Conservation (phyloP, 768 basidiomycete genomes). For the Inosperma sp. region DNA sequence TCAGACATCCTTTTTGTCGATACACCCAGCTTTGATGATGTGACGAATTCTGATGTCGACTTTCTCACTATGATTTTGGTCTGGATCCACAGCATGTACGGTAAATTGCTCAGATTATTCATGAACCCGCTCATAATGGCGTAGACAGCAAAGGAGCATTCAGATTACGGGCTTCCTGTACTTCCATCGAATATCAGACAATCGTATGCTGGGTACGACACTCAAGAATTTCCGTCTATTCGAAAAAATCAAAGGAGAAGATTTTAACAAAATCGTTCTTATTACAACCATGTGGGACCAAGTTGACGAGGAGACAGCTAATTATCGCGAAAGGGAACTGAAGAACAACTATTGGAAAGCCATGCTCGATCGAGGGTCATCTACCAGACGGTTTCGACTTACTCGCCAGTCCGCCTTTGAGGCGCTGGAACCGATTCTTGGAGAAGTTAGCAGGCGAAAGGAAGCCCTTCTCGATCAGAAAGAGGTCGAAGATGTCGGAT, state of each 20-base stretch:
- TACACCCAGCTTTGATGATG: conserved; percentile 26
- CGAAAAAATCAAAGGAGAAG: conserved; percentile 42
- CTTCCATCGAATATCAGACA: conserved; percentile 31
- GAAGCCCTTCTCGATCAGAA: background rate
- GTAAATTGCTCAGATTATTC: background rate
- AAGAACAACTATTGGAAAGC: conserved; percentile 12
- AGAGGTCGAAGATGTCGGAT: background rate
- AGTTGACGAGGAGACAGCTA: conserved; percentile 7
- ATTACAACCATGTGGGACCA: conserved; percentile 47
- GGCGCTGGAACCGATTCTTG: conserved; percentile 8
- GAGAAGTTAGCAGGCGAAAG: background rate
- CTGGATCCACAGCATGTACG: conserved; percentile 22
- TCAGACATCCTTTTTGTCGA: conserved; percentile 20
- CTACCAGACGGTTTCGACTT: conserved; percentile 2
- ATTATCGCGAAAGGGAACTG: conserved; percentile 6
- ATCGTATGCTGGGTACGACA: conserved; percentile 40
- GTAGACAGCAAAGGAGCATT: conserved; percentile 25
- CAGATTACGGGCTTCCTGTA: conserved; percentile 29
- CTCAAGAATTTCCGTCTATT: conserved; percentile 46
- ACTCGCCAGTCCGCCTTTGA: conserved; percentile 20
- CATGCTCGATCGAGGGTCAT: conserved; percentile 16
- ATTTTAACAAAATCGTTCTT: conserved; percentile 43
- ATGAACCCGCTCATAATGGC: background rate
- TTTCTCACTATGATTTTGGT: conserved; percentile 20
- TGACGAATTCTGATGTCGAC: conserved; percentile 19